These are phyloP conservation scores for Chaetomium olivaceum DNA, from an alignment of 2,329 filamentous ascomycete species.

Conservation along the genomic window DNA sequence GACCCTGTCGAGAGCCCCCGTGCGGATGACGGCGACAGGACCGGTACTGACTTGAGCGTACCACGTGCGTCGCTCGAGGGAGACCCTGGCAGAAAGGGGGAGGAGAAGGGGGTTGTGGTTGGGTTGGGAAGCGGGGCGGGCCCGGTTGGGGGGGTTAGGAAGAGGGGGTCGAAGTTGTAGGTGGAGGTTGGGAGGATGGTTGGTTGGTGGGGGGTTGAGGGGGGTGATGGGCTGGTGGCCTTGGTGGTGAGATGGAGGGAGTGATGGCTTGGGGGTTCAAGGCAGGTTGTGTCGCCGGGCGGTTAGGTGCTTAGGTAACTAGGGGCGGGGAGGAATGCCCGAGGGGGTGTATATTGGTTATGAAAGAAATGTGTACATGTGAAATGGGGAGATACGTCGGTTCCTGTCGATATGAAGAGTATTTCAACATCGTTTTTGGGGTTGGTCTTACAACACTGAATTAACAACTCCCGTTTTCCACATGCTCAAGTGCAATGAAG, in stretches of 20 bases:
- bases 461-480: too few species aligned
- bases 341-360: background rate
- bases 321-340: too few species aligned
- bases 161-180: constrained; percentile 14
- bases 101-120: constrained; percentile 7
- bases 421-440: too few species aligned
- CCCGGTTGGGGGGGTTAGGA: constrained; percentile 49
- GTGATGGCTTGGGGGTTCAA: background rate
- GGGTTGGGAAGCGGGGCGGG: constrained; percentile 34
- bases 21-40: background rate
- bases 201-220: background rate
- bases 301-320: background rate
- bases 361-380: too few species aligned
- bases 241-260: background rate
- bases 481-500: too few species aligned
- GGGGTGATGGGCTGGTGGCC: background rate
- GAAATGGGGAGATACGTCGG: too few species aligned
- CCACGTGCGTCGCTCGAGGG: background rate
- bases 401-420: too few species aligned
- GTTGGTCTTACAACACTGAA: too few species aligned
- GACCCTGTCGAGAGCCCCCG: constrained; percentile 3
- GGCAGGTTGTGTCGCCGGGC: background rate
- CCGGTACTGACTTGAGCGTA: background rate
- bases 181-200: background rate
- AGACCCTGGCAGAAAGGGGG: background rate